phyloP scores from a whole-genome alignment of 148 eudicot genomes.

The Tetragonia tetragonoides region DNA sequence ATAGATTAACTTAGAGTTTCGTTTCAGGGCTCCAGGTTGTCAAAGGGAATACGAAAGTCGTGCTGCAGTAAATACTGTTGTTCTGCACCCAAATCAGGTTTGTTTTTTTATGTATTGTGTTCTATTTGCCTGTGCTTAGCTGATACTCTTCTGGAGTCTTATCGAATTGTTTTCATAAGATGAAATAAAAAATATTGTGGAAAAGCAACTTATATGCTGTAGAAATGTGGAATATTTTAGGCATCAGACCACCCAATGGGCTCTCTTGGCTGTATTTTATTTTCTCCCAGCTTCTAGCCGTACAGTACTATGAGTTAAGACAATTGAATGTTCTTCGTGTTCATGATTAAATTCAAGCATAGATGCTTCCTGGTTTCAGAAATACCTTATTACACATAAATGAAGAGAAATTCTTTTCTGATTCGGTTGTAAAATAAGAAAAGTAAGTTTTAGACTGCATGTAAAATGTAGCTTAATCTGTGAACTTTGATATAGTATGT shows the following conservation, averaged over 20 bases:
- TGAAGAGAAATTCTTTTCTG: background rate
- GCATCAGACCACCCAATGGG: background rate
- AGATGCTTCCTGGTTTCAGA: constrained; percentile 1
- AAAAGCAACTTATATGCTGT: background rate
- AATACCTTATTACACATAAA: background rate
- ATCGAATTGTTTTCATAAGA: no score
- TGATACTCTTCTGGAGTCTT: background rate
- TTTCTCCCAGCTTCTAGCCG: background rate
- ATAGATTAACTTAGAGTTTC: background rate
- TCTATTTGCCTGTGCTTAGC: background rate
- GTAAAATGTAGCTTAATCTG: background rate
- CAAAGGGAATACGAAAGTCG: constrained; percentile 99
- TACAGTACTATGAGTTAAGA: background rate
- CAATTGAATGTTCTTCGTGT: background rate
- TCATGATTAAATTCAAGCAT: background rate
- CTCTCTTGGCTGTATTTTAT: background rate
- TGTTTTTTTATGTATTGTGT: background rate
- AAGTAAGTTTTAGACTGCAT: background rate
- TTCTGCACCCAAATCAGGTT: constrained; percentile 98
- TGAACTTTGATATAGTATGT: background rate
- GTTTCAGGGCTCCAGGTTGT: constrained; percentile 87
- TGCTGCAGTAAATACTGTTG: constrained; percentile 97
- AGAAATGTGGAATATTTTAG: background rate
- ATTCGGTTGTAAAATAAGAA: background rate
- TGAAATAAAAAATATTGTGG: background rate